Base-by-base conservation (phyloP, 768 basidiomycete genomes). In the Coprinopsis marcescibilis region DNA sequence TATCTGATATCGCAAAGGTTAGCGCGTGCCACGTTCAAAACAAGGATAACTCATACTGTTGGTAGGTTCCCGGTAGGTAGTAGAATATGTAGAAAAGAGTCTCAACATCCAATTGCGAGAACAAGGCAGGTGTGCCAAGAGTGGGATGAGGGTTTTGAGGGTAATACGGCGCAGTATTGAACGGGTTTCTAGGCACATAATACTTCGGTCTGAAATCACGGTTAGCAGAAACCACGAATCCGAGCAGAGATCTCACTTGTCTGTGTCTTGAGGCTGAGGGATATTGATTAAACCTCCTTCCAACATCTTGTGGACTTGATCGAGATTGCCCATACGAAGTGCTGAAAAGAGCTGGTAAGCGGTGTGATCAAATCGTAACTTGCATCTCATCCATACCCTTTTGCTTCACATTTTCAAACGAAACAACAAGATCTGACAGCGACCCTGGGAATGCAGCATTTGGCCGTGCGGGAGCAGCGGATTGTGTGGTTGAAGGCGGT, bases 51-150 rank as follows among this genome's bases (percentile, higher is more conserved):
- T 73, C 85, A 57, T 61, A 95, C 91, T 99, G 96, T 64, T 94
- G 91, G 71, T 98, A 98, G 55, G 95, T 96, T 48, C 94, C 94
- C 10, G 93, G 91, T 41, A 89, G 80, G 70, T 90, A 98, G 71
- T 99, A 99, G 68, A 99, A 99, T 59, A 98, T 88, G 69, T 93
- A 99, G 68, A 99, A 98, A 8, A 98, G 72, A 15, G 95, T 97
- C 69, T 99, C 96, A 40, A 96, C 84, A 54, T 99, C 96, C 51
- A 98, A 77, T 61, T 93, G 88, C 25, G 85, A 75, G 61, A 94
- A 96, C 42, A 97, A 78, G 7, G 76, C 80, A 27, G 92, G 80
- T 45, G 90, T 86, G 57, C 79, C 89, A 49, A 98, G 69, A 36
- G 88, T 72, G 14, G 84, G 77, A 54, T 85, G 80, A 24, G 91